These are phyloP conservation scores for Phytophthora nicotianae DNA, from an alignment of 352 stramenopile genomes.

Conservation along the genomic window DNA sequence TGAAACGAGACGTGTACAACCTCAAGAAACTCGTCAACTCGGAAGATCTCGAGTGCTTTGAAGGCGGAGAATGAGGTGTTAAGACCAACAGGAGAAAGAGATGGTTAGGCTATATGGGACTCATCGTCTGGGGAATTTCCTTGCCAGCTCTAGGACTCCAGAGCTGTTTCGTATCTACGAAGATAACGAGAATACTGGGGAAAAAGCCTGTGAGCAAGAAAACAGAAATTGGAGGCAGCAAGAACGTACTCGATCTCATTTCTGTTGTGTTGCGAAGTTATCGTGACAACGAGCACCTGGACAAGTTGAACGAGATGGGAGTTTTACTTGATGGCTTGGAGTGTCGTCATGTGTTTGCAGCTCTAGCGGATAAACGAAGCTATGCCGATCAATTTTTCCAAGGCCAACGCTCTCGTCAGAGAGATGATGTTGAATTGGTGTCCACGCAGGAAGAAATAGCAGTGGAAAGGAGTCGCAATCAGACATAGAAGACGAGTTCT, in stretches of 20 bases:
- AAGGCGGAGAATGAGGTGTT: slow-evolving; percentile 80
- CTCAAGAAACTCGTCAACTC: slow-evolving; percentile 69
- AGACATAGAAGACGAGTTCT: slow-evolving; percentile 22
- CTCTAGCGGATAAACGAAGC: slow-evolving; percentile 40
- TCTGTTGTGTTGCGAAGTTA: slow-evolving; percentile 39
- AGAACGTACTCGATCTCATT: slow-evolving; percentile 42
- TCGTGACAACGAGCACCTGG: slow-evolving; percentile 24
- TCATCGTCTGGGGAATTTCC: slow-evolving; percentile 76
- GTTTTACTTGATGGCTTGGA: slow-evolving; percentile 27
- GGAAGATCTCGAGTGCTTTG: slow-evolving; percentile 53
- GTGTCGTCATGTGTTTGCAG: slow-evolving; percentile 25
- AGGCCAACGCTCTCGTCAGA: slow-evolving; percentile 4
- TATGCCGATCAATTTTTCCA: background rate
- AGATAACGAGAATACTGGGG: slow-evolving; percentile 18
- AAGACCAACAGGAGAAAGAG: slow-evolving; percentile 59
- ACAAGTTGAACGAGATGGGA: slow-evolving; percentile 34
- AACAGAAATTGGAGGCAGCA: slow-evolving; percentile 10
- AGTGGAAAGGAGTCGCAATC: slow-evolving; percentile 24
- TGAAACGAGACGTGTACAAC: slow-evolving; percentile 76
- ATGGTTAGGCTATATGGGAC: slow-evolving; percentile 57
- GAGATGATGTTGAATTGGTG: slow-evolving; percentile 28
- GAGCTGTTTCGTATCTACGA: slow-evolving; percentile 27
- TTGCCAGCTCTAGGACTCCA: slow-evolving; percentile 36
- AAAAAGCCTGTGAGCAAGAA: slow-evolving; percentile 2
- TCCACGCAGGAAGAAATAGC: slow-evolving; percentile 22